Base-by-base conservation (phyloP, 139 green algal species). In the Tetradesmus obliquus region DNA sequence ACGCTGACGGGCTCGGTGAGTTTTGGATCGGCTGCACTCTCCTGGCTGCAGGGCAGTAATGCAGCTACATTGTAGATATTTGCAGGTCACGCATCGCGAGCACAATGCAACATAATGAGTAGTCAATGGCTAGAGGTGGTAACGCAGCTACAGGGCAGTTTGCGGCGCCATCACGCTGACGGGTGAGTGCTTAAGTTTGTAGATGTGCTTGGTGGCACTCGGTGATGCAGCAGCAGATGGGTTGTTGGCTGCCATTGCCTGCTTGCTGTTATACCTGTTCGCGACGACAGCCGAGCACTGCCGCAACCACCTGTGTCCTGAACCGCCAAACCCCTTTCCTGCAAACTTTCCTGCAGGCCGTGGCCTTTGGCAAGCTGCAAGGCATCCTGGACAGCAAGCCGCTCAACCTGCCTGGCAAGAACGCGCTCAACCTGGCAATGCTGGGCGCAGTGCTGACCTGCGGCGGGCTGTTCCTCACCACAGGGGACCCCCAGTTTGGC, bases 281-380 rank as follows among this genome's bases (percentile, higher is more conserved):
- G 32, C 0, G 32, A 45, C 32, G 32, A 45, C 32, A 45, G 32
- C 32, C 32, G 0, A 45, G 32, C 32, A 45, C 32, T 45, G 32
- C 32, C 32, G 32, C 32, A 45, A 45, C 32, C 32, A 45, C 32
- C 32, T 45, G 32, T 45, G 32, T 45, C 32, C 32, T 45, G 32
- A 45, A 45, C 32, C 32, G 32, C 32, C 32, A 17, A 22, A 79
- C 69, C 69, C 69, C 69, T 7, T 32, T 22, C 15, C 12, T 5
- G 5, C 4, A 79, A 7, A 19, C 69, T 82, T 20, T 15, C 6
- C 20, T 87, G 86, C 88, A 92, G 88, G 95, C 96, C 19, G 94
- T 98, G 13, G 97, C 97, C 5, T 99, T 98, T 90, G 97, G 95
- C 91, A 99, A 99, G 96, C 96, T 99, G 90, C 95, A 98, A 76